Evolutionary conservation across 345 rosid species (phyloP).

Genomic region (Salix udensis): DNA sequence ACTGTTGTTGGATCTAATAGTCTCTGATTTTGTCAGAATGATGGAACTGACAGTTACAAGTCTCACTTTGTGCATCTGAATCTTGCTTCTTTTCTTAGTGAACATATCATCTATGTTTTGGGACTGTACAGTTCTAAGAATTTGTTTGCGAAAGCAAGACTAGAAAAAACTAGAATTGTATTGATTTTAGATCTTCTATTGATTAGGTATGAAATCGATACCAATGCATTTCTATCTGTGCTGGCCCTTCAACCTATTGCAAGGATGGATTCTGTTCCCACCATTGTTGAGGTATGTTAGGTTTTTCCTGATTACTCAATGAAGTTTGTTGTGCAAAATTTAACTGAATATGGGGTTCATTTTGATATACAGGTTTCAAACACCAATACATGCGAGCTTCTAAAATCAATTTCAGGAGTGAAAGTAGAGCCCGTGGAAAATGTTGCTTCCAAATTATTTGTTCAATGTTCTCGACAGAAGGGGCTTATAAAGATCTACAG

Average conservation of each 20-base stretch:
- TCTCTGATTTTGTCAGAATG: not conserved
- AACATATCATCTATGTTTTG: not conserved
- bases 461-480: conserved; percentile 93
- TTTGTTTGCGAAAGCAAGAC: not conserved
- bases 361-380: conserved; percentile 66
- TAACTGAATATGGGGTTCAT: conserved; percentile 3
- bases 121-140: not conserved
- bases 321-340: conserved; percentile 8
- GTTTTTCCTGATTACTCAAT: not conserved
- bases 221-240: conserved; percentile 87
- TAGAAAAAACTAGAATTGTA: conserved; percentile 11
- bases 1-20: not conserved
- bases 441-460: conserved; percentile 85
- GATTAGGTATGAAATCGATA: conserved; percentile 86
- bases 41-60: not conserved
- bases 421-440: conserved; percentile 91
- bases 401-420: conserved; percentile 79
- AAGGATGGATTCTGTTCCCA: conserved; percentile 67
- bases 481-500: conserved; percentile 89
- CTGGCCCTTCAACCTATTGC: conserved; percentile 87
- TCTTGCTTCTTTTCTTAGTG: not conserved
- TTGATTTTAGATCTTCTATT: conserved; percentile 26
- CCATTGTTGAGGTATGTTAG: conserved; percentile 82
- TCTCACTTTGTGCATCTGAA: not conserved
- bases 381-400: conserved; percentile 72